A percentile compares a stretch with the other conserved stretches of the same genome.
Conservation (phyloP, 768 basidiomycete genomes). For the Chiua virens region DNA sequence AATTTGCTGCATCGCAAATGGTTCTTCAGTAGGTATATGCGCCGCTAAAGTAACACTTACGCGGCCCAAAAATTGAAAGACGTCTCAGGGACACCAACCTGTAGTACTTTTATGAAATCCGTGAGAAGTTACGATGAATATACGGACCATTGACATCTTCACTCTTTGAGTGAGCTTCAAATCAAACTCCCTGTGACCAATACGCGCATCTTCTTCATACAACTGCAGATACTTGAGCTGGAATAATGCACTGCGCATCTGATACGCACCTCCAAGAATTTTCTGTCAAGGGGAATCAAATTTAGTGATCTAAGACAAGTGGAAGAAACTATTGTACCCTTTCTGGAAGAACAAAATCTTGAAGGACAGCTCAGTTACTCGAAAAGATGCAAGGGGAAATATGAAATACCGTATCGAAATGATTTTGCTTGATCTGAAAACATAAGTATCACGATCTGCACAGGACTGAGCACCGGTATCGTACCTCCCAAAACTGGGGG, state of each 20-base stretch:
- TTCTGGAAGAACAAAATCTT: constrained; percentile 97
- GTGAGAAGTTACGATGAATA: not conserved
- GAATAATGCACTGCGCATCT: not conserved
- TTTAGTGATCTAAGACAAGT: not conserved
- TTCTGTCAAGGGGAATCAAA: constrained; percentile 44
- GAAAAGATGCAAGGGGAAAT: constrained; percentile 2
- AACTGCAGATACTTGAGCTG: constrained; percentile 37
- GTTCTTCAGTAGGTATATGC: constrained; percentile 5
- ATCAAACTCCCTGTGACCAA: constrained; percentile 94
- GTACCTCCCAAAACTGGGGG: constrained; percentile 70
- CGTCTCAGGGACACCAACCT: constrained; percentile 96
- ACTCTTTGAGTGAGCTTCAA: constrained; percentile 89
- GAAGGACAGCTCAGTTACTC: constrained; percentile 8
- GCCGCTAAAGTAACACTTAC: constrained; percentile 42
- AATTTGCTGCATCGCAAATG: constrained; percentile 58
- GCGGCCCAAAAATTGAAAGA: constrained; percentile 93
- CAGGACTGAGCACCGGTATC: constrained; percentile 19
- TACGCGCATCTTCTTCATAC: constrained; percentile 94
- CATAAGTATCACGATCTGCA: constrained; percentile 3
- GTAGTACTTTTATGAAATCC: not conserved
- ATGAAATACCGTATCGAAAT: constrained; percentile 83
- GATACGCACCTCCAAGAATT: constrained; percentile 69
- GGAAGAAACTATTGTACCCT: constrained; percentile 53
- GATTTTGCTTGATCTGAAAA: constrained; percentile 89
- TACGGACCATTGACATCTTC: constrained; percentile 95